A percentile compares a stretch with the other conserved stretches of the same genome.
Conservation (phyloP, 495 filamentous ascomycete genomes). For the Trichoderma reesei region DNA sequence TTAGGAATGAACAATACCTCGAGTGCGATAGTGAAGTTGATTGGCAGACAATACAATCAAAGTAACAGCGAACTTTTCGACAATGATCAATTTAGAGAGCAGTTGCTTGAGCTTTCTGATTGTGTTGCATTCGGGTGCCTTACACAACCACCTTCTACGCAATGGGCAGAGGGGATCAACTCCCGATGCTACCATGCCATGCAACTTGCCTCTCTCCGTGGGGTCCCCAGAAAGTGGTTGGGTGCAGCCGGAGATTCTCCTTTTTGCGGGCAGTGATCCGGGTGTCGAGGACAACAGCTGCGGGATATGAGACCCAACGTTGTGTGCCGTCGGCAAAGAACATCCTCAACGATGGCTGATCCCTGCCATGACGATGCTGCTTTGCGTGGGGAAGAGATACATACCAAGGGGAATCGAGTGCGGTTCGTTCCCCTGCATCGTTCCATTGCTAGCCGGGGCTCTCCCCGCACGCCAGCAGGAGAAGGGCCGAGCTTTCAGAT, state of each 20-base stretch:
- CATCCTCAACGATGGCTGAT: no score
- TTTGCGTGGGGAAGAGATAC: background rate
- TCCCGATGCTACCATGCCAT: background rate
- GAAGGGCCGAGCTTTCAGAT: background rate
- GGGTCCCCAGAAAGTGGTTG: background rate
- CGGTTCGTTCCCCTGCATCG: background rate
- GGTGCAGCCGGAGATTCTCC: background rate
- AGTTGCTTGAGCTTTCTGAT: background rate
- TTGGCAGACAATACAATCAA: no score
- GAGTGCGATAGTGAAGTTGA: no score
- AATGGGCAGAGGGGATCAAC: background rate
- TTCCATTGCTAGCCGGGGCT: constrained; percentile 1
- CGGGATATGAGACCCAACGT: background rate
- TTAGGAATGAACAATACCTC: no score
- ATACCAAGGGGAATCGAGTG: background rate
- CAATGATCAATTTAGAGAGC: no score
- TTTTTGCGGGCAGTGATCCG: background rate
- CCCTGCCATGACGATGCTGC: background rate
- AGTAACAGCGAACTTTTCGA: no score
- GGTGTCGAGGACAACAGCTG: background rate
- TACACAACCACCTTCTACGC: background rate
- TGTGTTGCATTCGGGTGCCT: background rate
- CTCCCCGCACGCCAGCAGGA: background rate
- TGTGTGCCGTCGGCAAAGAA: background rate
- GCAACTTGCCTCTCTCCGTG: background rate